A percentile compares a stretch with the other conserved stretches of the same genome.
These are phyloP conservation scores for Wilcoxina mikolae DNA, from an alignment of 495 filamentous ascomycete species.

Conservation along the genomic window DNA sequence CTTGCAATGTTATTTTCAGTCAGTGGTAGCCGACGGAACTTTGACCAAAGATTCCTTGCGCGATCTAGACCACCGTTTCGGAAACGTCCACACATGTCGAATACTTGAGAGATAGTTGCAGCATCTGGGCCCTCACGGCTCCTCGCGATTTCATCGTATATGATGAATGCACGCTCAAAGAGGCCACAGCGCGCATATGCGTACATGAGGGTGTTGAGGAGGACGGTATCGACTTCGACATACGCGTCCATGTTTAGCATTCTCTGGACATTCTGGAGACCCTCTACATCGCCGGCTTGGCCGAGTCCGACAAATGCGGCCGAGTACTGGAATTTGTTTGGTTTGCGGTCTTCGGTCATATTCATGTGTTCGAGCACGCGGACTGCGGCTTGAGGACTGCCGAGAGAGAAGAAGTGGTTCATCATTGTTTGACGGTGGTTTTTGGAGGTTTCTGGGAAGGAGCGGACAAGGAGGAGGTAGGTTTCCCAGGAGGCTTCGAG, in stretches of 20 bases:
- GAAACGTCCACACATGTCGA: slow-evolving; percentile 54
- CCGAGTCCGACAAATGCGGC: slow-evolving; percentile 63
- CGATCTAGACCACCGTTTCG: slow-evolving; percentile 42
- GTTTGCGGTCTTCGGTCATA: slow-evolving; percentile 39
- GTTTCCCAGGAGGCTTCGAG: slow-evolving; percentile 58
- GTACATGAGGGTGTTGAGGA: slow-evolving; percentile 74
- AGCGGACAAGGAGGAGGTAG: slow-evolving; percentile 58
- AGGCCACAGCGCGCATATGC: slow-evolving; percentile 57
- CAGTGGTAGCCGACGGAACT: slow-evolving; percentile 59
- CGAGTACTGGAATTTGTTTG: slow-evolving; percentile 59
- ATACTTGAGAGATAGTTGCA: slow-evolving; percentile 58
- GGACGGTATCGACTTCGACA: slow-evolving; percentile 57
- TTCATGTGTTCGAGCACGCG: slow-evolving; percentile 86
- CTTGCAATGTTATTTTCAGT: slow-evolving; percentile 52
- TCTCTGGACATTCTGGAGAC: slow-evolving; percentile 63
- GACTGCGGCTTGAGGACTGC: slow-evolving; percentile 64
- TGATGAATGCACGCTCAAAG: slow-evolving; percentile 48
- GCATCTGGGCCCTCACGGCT: slow-evolving; percentile 71
- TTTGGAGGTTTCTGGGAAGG: slow-evolving; percentile 60
- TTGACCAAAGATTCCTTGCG: slow-evolving; percentile 59
- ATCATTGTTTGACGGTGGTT: slow-evolving; percentile 56
- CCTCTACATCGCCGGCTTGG: slow-evolving; percentile 44
- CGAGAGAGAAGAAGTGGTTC: slow-evolving; percentile 63
- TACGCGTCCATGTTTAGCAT: slow-evolving; percentile 79
- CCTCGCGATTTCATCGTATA: slow-evolving; percentile 66